Conservation (phyloP, 2,329 filamentous ascomycete species). For the Nemania abortiva region DNA sequence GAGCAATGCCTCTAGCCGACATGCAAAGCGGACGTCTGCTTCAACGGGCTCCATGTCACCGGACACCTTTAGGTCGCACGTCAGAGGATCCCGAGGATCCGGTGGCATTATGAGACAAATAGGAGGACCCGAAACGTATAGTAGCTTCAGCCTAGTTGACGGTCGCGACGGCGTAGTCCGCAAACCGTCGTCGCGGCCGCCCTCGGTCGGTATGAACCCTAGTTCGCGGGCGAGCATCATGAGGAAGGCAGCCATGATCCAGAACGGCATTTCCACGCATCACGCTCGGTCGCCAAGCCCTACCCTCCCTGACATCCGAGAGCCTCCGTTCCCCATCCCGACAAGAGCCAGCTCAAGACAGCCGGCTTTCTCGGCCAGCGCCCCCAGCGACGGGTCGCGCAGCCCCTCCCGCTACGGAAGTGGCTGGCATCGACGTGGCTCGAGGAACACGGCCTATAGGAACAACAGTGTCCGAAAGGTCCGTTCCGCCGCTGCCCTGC, state of each 20-base stretch:
- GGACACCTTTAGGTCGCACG: conserved; percentile 52
- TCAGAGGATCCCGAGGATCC: conserved; percentile 45
- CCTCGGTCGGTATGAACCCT: conserved; percentile 53
- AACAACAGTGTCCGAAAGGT: conserved; percentile 81
- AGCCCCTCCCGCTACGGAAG: conserved; percentile 76
- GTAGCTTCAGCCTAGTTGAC: conserved; percentile 56
- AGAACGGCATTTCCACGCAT: conserved; percentile 80
- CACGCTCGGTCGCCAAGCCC: conserved; percentile 73
- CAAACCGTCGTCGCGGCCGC: conserved; percentile 53
- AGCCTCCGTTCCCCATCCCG: conserved; percentile 93
- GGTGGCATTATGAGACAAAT: conserved; percentile 53
- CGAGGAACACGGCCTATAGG: conserved; percentile 63
- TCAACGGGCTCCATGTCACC: conserved; percentile 57
- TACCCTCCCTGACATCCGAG: conserved; percentile 68
- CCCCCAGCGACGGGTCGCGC: conserved; percentile 76
- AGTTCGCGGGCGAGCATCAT: conserved; percentile 71
- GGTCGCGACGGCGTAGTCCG: conserved; percentile 45
- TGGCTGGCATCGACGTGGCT: conserved; percentile 66
- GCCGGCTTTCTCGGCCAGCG: conserved; percentile 73
- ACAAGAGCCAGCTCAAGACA: conserved; percentile 87
- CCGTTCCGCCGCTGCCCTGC: conserved; percentile 82
- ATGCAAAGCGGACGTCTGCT: conserved; percentile 58
- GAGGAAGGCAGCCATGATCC: conserved; percentile 82
- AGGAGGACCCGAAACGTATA: conserved; percentile 59
- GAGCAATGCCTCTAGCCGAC: conserved; percentile 54